Percentiles rank a stretch among this genome's conserved stretches.
These are phyloP conservation scores for Tricholoma bakamatsutake DNA, from an alignment of 768 basidiomycete genomes.

Conservation along the genomic window DNA sequence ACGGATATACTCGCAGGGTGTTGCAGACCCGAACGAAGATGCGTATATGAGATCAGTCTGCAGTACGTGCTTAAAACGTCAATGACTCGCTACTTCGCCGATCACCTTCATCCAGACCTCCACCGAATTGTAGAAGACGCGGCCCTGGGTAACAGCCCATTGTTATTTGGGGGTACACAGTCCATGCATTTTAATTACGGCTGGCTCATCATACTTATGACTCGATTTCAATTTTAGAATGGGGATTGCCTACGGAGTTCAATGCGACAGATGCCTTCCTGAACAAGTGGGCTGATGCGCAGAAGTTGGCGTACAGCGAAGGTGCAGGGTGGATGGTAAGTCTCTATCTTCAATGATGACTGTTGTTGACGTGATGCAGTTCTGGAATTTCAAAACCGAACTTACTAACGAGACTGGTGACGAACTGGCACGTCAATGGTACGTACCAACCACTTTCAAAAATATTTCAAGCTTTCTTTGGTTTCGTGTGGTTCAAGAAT, in stretches of 20 bases:
- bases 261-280: not conserved
- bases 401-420: slow-evolving; percentile 43
- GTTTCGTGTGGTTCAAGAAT: not conserved
- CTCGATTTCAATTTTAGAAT: slow-evolving; percentile 23
- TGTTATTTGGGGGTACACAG: slow-evolving; percentile 37
- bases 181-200: not conserved
- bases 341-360: slow-evolving; percentile 4
- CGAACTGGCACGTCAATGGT: slow-evolving; percentile 64
- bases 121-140: slow-evolving; percentile 38
- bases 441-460: slow-evolving; percentile 14
- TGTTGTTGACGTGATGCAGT: slow-evolving; percentile 15
- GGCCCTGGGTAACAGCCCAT: slow-evolving; percentile 30
- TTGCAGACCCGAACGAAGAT: slow-evolving; percentile 55
- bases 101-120: slow-evolving; percentile 39
- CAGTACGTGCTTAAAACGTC: slow-evolving; percentile 40
- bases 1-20: slow-evolving; percentile 41
- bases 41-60: slow-evolving; percentile 67
- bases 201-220: not conserved
- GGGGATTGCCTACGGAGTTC: slow-evolving; percentile 39
- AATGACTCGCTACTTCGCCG: not conserved
- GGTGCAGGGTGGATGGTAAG: slow-evolving; percentile 64
- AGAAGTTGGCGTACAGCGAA: slow-evolving; percentile 59
- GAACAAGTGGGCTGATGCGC: slow-evolving; percentile 66
- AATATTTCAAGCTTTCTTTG: no score
- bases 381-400: slow-evolving; percentile 76